phyloP scores from a whole-genome alignment of 306 rosid species.

The Senna siamea region DNA sequence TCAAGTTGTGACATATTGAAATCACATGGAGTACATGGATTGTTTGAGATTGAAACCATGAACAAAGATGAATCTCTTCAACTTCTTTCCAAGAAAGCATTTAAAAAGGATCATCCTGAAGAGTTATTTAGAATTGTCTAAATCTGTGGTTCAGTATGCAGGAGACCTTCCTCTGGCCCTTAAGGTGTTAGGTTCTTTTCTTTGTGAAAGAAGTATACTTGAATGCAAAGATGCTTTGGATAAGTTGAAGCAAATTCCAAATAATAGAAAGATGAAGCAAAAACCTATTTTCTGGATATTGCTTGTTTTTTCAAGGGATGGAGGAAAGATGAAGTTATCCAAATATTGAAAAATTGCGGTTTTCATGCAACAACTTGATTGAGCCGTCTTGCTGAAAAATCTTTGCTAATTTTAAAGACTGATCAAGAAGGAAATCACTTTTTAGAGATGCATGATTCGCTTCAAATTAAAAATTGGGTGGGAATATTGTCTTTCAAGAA shows the following conservation, averaged over 20 bases:
- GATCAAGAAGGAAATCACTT: background rate
- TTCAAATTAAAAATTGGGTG: background rate
- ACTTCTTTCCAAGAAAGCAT: background rate
- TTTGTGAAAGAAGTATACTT: background rate
- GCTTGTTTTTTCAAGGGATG: conserved; percentile 11
- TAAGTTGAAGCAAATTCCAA: background rate
- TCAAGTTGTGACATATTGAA: too few relatives aligned
- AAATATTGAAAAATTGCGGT: conserved; percentile 2
- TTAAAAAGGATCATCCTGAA: background rate
- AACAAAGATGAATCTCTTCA: background rate
- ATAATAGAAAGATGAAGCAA: background rate
- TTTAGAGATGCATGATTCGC: background rate
- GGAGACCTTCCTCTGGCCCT: conserved; percentile 15
- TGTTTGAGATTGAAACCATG: too few relatives aligned
- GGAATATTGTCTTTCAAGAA: background rate
- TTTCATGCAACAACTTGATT: background rate
- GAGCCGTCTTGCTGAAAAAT: background rate
- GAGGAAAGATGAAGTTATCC: background rate
- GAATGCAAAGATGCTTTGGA: background rate
- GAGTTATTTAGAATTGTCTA: conserved; percentile 1
- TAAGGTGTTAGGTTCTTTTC: conserved; percentile 3
- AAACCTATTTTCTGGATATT: conserved; percentile 5
- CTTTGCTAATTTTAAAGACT: background rate
- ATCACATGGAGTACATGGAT: background rate
- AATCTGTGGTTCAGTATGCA: background rate